Conservation (phyloP, 345 rosid genomes). For the Physaria fendleri region DNA sequence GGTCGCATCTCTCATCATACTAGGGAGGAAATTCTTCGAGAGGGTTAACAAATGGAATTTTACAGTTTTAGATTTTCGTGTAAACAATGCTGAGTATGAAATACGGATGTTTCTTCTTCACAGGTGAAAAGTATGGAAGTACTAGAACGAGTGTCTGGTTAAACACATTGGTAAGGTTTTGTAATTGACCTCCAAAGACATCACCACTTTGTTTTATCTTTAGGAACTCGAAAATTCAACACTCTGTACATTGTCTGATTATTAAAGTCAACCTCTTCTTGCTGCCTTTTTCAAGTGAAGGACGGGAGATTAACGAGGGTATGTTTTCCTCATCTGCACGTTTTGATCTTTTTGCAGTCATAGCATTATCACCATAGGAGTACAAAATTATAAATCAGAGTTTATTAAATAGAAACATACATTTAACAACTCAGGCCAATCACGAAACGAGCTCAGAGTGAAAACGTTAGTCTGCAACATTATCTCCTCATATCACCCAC, state of each 20-base stretch:
- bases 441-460: no score
- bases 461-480: no score
- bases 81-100: not conserved
- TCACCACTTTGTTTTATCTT: not conserved
- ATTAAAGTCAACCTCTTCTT: no score
- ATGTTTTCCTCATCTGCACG: no score
- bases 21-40: slow-evolving; percentile 51
- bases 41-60: slow-evolving; percentile 36
- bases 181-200: not conserved
- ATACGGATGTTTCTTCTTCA: not conserved
- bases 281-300: no score
- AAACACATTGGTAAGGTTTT: slow-evolving; percentile 65
- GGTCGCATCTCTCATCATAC: slow-evolving; percentile 77
- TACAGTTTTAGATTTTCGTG: not conserved
- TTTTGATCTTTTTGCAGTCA: no score
- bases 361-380: not conserved
- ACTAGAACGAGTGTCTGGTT: slow-evolving; percentile 75
- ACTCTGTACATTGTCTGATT: no score
- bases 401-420: no score
- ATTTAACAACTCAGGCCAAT: no score
- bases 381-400: no score
- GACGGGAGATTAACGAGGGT: no score
- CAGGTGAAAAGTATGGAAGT: slow-evolving; percentile 76
- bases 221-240: not conserved
- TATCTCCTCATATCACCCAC: no score